Evolutionary conservation across 495 filamentous ascomycete species (phyloP).

Genomic region (Filosporella fistucella): DNA sequence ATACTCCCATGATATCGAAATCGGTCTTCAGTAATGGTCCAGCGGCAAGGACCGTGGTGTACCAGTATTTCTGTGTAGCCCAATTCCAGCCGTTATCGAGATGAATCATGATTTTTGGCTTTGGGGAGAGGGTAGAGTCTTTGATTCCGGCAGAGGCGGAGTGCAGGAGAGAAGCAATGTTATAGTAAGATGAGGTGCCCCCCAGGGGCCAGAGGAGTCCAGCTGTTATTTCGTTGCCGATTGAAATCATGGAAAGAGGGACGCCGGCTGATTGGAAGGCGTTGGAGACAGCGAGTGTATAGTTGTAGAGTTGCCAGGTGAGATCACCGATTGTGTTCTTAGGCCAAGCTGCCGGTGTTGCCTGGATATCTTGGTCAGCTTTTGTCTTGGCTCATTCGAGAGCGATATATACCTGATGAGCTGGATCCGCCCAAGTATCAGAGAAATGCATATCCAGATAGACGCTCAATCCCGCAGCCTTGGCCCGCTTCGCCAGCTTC

Average conservation of each 20-base stretch:
- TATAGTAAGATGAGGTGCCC: constrained; percentile 41
- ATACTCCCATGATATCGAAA: constrained; percentile 67
- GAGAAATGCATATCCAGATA: constrained; percentile 69
- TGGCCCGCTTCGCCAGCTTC: constrained; percentile 57
- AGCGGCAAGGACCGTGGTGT: constrained; percentile 48
- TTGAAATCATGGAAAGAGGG: constrained; percentile 56
- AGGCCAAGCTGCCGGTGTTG: constrained; percentile 57
- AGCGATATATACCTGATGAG: constrained; percentile 31
- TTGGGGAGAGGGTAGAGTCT: constrained; percentile 48
- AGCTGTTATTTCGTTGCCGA: constrained; percentile 64
- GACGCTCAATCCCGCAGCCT: constrained; percentile 57
- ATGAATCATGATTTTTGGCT: constrained; percentile 64
- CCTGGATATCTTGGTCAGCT: constrained; percentile 19
- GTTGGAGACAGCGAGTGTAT: constrained; percentile 58
- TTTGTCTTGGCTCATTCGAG: background rate
- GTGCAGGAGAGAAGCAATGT: constrained; percentile 57
- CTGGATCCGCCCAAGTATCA: constrained; percentile 58
- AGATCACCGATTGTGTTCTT: constrained; percentile 52
- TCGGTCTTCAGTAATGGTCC: constrained; percentile 48
- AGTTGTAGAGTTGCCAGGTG: constrained; percentile 58
- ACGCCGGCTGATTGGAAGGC: constrained; percentile 49
- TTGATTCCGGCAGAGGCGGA: constrained; percentile 59
- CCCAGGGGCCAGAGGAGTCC: constrained; percentile 65
- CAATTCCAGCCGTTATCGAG: constrained; percentile 68
- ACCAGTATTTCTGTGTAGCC: constrained; percentile 59